Evolutionary conservation across 306 rosid species (phyloP), one percentile per base, ranked within the genome.

Genomic region (Gastrolobium bilobum): DNA sequence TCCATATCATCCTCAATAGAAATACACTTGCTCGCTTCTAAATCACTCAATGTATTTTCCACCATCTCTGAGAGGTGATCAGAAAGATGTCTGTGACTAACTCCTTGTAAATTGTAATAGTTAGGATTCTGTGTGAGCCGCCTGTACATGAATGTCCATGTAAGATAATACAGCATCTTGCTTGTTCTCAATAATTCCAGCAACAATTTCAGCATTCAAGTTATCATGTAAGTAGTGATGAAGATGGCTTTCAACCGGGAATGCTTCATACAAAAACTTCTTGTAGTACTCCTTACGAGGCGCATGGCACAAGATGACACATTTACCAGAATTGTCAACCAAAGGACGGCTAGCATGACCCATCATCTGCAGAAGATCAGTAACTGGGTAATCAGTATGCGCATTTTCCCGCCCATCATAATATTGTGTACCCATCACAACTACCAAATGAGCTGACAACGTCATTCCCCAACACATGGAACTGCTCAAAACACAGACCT

Each of bases 281-380:
- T 88, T 94, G 87, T 94, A 92, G 80, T 92, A 89, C 82, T 92
- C 99, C 79, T 92, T 94, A 10, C 95, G 95, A 65, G 97, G 97
- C 0, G 99, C 97, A 54, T 90, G 97, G 77, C 99, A 94, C 82
- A 92, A 90, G 79, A 94, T 92, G 84, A 94, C 97, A 85, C 97
- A 94, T 71, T 92, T 92, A 61, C 97, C 99, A 63, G 99, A 91
- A 71, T 89, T 82, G 76, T 94, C 99, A 13, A 88, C 82, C 89
- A 90, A 78, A 34, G 97, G 99, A 14, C 99, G 92, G 86, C 97
- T 91, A 13, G 97, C 97, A 90, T 88, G 99, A 83, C 97, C 99
- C 97, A 94, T 91, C 99, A 94, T 94, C 84, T 94, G 99, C 85
- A 89, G 75, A 74, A 92, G 86, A 91, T 94, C 97, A 75, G 97